A percentile compares a stretch with the other conserved stretches of the same genome.
phyloP scores from a whole-genome alignment of 2,329 filamentous ascomycete species.

The Arthrobotrys sphaeroides region DNA sequence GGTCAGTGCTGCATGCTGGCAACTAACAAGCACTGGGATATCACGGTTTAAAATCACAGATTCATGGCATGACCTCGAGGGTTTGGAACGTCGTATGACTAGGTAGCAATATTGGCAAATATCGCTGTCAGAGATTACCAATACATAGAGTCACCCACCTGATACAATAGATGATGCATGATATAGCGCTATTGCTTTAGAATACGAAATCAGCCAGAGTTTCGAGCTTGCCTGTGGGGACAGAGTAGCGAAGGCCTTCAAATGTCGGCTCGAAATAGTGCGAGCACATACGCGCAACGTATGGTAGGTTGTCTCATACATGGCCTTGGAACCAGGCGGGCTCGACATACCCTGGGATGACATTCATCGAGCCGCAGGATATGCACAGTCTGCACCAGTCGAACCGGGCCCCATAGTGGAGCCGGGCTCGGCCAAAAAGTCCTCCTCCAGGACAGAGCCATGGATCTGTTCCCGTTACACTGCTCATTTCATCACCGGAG shows the following conservation, averaged over 20 bases:
- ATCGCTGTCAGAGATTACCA: conserved; percentile 22
- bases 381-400: too few species aligned
- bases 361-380: conserved; percentile 32
- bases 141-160: conserved; percentile 19
- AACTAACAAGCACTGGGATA: not conserved
- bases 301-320: conserved; percentile 18
- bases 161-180: conserved; percentile 14
- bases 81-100: conserved; percentile 8
- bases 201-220: conserved; percentile 45
- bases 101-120: conserved; percentile 23
- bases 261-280: conserved; percentile 4
- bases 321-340: conserved; percentile 18
- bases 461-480: conserved; percentile 19
- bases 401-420: conserved; percentile 15
- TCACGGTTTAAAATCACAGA: not conserved
- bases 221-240: conserved; percentile 15
- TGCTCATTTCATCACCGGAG: not conserved
- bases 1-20: conserved; percentile 4
- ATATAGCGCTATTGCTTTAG: conserved; percentile 16
- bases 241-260: not conserved
- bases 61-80: conserved; percentile 14
- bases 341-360: conserved; percentile 15
- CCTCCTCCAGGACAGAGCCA: not conserved
- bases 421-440: not conserved
- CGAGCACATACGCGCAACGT: not conserved